Base-by-base conservation (phyloP, 2,329 filamentous ascomycete species). In the Pyricularia grisea region DNA sequence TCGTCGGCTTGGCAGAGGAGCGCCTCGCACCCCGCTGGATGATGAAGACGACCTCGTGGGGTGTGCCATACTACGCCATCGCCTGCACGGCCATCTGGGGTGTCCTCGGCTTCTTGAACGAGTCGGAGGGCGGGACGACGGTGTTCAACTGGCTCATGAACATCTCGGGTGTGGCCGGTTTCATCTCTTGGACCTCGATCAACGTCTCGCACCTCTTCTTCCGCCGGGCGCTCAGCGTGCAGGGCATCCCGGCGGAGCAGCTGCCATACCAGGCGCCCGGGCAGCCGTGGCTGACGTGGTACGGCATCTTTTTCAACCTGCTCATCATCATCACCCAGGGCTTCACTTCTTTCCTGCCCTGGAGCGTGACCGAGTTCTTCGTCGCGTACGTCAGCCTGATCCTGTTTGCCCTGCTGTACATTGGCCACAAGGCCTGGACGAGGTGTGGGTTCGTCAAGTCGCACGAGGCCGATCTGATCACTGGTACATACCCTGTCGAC, bases 141-240 rank as follows among this genome's bases (percentile, higher is more conserved):
- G 90, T 91, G 25, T 92, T 92, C 79, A 83, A 85, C 81, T 93
- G 90, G 90, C 81, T 92, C 64, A 82, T 92, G 73, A 91, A 91
- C 79, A 88, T 92, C 72, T 88, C 85, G 17, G 86, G 88, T 67
- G 87, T 90, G 7, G 88, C 88, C 4, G 89, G 88, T 6, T 88
- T 92, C 76, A 90, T 92, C 72, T 87, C 84, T 55, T 93, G 90
- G 90, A 83, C 85, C 7, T 87, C 87, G 75, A 91, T 91, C 77
- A 85, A 82, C 75, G 73, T 83, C 66, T 90, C 87, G 75, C 88
- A 91, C 76, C 79, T 92, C 69, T 84, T 84, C 11, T 91, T 92
- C 78, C 87, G 88, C 82, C 81, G 83, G n/a, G 86, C 84, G 10
- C 81, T 91, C 67, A 75, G 78, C 61, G 80, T 79, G 1, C 87